Percentiles rank a stretch among this genome's conserved stretches.
Evolutionary conservation across 1,284 basidiomycete genomes (phyloP).

Genomic region (Boletus mariae): DNA sequence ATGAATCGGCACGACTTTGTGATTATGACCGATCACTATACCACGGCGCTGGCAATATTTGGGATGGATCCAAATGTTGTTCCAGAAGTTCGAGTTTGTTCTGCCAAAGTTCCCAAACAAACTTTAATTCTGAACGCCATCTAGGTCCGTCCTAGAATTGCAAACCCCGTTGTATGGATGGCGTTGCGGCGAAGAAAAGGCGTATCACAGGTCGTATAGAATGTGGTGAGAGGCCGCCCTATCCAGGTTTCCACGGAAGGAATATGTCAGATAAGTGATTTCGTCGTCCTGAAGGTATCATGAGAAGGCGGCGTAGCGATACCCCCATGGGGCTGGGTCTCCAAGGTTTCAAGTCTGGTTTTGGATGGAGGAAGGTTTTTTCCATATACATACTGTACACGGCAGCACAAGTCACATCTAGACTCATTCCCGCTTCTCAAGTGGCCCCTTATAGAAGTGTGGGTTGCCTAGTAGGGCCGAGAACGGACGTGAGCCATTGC

Average conservation of each 20-base stretch:
- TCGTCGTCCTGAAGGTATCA: not conserved
- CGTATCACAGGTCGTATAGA: not conserved
- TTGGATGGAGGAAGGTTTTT: not conserved
- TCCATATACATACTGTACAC: not conserved
- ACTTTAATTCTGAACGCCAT: not conserved
- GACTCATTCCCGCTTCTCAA: not conserved
- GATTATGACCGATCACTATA: not conserved
- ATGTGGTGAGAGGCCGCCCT: not conserved
- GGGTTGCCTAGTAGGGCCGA: not conserved
- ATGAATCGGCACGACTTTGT: not conserved
- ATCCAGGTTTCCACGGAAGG: not conserved
- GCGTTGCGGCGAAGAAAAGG: not conserved
- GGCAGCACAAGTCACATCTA: not conserved
- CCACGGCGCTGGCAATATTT: not conserved
- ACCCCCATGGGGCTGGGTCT: not conserved
- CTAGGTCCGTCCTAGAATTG: not conserved
- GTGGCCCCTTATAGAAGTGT: conserved; percentile 8
- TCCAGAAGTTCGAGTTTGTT: not conserved
- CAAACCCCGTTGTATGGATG: not conserved
- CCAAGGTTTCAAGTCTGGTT: not conserved
- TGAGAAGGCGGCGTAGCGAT: not conserved
- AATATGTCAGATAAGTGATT: not conserved
- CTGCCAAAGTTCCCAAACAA: not conserved
- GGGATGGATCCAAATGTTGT: not conserved
- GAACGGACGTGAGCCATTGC: conserved; percentile 42